phyloP scores from a whole-genome alignment of 2,329 filamentous ascomycete genomes.

The Aspergillus spinulosporus region DNA sequence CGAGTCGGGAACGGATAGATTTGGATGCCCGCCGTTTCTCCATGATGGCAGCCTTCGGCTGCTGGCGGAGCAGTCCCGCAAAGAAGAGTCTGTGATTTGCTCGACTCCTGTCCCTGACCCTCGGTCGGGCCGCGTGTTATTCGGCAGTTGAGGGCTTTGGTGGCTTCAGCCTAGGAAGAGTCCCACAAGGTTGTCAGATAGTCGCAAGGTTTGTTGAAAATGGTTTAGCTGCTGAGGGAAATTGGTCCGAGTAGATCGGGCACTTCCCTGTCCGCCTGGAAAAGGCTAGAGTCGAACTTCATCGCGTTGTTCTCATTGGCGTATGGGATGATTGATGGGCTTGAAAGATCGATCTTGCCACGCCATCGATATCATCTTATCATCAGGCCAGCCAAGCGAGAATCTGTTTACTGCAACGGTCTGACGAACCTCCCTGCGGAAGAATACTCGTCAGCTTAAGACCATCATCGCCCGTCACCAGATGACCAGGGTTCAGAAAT shows the following conservation, averaged over 20 bases:
- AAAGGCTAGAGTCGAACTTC: not conserved
- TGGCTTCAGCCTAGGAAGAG: not conserved
- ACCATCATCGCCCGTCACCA: not conserved
- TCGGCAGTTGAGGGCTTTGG: constrained; percentile 6
- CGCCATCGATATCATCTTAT: not conserved
- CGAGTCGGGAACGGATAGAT: constrained; percentile 13
- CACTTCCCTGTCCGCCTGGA: not conserved
- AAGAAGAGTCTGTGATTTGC: constrained; percentile 10
- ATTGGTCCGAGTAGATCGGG: constrained; percentile 2
- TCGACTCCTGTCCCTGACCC: not conserved
- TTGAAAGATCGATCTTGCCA: not conserved
- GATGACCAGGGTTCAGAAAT: not conserved
- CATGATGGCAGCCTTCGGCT: not conserved
- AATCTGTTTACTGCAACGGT: not conserved
- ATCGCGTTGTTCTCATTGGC: not conserved
- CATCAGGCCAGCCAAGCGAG: not conserved
- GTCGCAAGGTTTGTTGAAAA: constrained; percentile 13
- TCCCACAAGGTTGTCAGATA: constrained; percentile 1
- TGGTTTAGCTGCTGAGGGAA: constrained; percentile 4
- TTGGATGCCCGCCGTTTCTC: constrained; percentile 5
- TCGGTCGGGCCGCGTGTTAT: constrained; percentile 11
- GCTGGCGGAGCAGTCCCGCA: constrained; percentile 4
- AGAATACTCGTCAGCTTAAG: no score
- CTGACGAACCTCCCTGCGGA: no score
- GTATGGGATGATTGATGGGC: not conserved